A percentile compares a stretch with the other conserved stretches of the same genome.
Conservation (phyloP, 768 basidiomycete species). For the Candolleomyces eurysporus region DNA sequence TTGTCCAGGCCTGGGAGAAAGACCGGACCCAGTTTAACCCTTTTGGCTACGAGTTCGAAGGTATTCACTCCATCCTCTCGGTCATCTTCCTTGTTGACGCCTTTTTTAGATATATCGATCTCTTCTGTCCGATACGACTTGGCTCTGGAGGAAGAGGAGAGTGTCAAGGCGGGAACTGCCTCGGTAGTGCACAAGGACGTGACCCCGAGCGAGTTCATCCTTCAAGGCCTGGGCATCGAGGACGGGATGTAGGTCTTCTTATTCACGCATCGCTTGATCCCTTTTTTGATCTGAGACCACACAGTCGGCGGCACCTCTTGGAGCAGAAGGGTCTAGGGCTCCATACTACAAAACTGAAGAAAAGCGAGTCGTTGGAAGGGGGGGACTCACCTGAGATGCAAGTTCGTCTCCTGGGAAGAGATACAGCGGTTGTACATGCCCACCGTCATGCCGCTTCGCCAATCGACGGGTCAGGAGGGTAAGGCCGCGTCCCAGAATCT, state of each 20-base stretch:
- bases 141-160: slow-evolving; percentile 18
- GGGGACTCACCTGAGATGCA: not conserved
- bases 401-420: not conserved
- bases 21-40: slow-evolving; percentile 18
- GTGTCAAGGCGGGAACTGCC: slow-evolving; percentile 1
- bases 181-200: slow-evolving; percentile 13
- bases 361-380: not conserved
- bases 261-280: too few relatives aligned
- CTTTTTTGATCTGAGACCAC: too few relatives aligned
- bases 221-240: slow-evolving; percentile 29
- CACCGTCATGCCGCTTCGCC: not conserved
- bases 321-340: too few relatives aligned
- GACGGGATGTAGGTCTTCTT: not conserved
- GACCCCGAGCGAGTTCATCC: slow-evolving; percentile 24
- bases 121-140: slow-evolving; percentile 18
- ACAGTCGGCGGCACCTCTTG: too few relatives aligned
- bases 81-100: too few relatives aligned
- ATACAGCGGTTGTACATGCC: not conserved
- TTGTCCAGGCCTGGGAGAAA: slow-evolving; percentile 20
- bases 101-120: slow-evolving; percentile 16
- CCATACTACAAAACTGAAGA: not conserved
- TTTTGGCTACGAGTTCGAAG: slow-evolving; percentile 5
- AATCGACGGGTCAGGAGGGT: slow-evolving; percentile 18
- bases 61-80: too few relatives aligned
- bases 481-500: not conserved